Base-by-base conservation (phyloP, 768 basidiomycete species). In the Pleurotus tuber-regium region DNA sequence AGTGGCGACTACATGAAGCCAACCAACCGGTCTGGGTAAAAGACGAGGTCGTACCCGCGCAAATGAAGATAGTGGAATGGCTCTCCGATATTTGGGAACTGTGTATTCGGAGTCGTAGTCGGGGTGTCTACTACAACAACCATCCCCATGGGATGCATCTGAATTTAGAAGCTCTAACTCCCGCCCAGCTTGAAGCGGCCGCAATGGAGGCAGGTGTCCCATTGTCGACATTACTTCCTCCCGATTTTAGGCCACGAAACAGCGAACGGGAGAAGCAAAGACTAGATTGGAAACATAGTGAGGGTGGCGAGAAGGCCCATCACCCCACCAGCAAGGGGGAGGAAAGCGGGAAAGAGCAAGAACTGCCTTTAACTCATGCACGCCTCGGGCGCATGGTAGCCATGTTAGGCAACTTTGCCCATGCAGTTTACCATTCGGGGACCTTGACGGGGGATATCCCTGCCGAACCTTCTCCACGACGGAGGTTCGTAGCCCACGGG, bases 121-220 rank as follows among this genome's bases (percentile, higher is more conserved):
- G 44, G 18, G 38, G 58, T 7, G 54, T 57, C 12, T 51, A 59
- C 38, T 47, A 18, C 54, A 57, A 19, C 43, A 58, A 9, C 31
- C 68, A 73, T 47, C 73, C 71, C 6, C 71, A 63, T 18, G 77
- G 78, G 9, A 82, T 77, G 74, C 77, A 77, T 54, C 69, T 91
- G 11, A 89, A 90, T 61, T 57, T 87, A 30, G 77, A 79, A 54
- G 86, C 75, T 4, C 70, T 91, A 39, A 70, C 77, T 10, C 70
- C 70, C 25, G 64, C 64, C 6, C 77, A 86, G 63, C 72, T 86
- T 10, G 77, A 85, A 53, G 74, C 72, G 16, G 81, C 86, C 2
- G 83, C 86, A 3, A 70, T 83, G 57, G 88, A 89, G 63, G 83
- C 86, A 3, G 85, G 86, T 2, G 79, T 82, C 0, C 76, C 86